Evolutionary conservation across 2,329 filamentous ascomycete species (phyloP), one percentile per base, ranked within the genome.

Genomic region (Trichoderma koningii): DNA sequence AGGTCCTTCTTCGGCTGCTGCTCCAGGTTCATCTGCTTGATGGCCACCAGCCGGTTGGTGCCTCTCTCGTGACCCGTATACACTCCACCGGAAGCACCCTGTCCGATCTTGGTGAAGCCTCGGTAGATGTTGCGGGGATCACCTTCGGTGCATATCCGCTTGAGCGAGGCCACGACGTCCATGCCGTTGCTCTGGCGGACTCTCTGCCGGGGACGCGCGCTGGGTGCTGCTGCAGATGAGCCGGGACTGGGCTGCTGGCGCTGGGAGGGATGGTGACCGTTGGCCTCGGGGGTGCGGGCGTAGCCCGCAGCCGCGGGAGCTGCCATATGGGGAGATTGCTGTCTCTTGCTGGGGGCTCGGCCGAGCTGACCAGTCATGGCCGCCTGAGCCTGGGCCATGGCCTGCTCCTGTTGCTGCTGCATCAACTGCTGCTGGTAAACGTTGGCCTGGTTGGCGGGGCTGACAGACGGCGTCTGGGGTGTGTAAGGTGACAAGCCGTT

Each of bases 11-110:
- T 98, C 2, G 95, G 95, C 73, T 99, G 95, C 78, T 98, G 91
- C 77, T 98, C 95, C 64, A 99, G 81, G 70, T 98, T 98, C 95
- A 99, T 99, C 81, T 99, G 95, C 81, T 99, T 99, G 79, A 99
- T 98, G 48, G 95, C 95, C 44, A 99, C 95, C 70, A 96, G 88
- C 68, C 90, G 88, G 78, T 96, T 96, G 45, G 87, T 90, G 64
- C 87, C 89, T 69, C 88, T 84, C 76, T 97, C 92, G 74, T 94
- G 92, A 3, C 94, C 95, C 0, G 92, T 97, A 74, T 88, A 99
- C 1, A 99, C 95, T 67, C 95, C 95, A 70, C 95, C 95, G 9
- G 94, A 98, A 44, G 95, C 95, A 76, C 95, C 95, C 78, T 99
- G 95, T 0, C 95, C 95, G 75, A 99, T 98, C 81, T 98, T 98